phyloP scores from a whole-genome alignment of 768 basidiomycete species.

The Phylloporus arenicola region DNA sequence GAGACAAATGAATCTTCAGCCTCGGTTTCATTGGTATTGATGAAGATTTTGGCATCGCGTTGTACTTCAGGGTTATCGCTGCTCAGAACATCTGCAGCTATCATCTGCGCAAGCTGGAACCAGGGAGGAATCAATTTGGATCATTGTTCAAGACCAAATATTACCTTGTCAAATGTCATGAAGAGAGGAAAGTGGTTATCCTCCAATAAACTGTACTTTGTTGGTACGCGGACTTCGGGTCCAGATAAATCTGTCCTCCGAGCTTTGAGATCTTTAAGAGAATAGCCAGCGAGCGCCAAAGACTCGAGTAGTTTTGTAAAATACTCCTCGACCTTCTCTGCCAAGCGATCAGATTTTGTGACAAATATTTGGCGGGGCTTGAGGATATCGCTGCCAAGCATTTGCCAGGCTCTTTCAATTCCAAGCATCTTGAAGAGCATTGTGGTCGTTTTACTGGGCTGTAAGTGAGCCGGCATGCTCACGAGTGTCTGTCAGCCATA shows the following conservation, averaged over 20 bases:
- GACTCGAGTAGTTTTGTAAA: slow-evolving; percentile 49
- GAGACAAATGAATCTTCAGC: slow-evolving; percentile 32
- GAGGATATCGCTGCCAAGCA: slow-evolving; percentile 17
- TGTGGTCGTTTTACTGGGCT: too few relatives aligned
- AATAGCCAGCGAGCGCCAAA: slow-evolving; percentile 32
- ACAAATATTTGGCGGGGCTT: slow-evolving; percentile 68
- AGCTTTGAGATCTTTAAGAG: slow-evolving; percentile 36
- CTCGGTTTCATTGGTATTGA: slow-evolving; percentile 8
- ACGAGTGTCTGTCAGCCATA: slow-evolving; percentile 20
- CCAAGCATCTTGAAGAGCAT: background rate
- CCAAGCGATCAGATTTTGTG: slow-evolving; percentile 56
- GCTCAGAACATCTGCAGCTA: slow-evolving; percentile 21
- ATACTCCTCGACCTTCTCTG: slow-evolving; percentile 66
- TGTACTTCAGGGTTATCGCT: slow-evolving; percentile 3
- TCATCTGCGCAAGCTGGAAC: slow-evolving; percentile 22
- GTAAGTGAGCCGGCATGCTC: too few relatives aligned
- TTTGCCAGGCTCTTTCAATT: too few relatives aligned
- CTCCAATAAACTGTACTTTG: slow-evolving; percentile 47
- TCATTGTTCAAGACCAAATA: slow-evolving; percentile 1
- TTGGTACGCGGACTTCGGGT: slow-evolving; percentile 27
- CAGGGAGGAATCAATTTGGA: background rate
- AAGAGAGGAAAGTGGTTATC: slow-evolving; percentile 68
- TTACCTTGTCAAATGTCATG: slow-evolving; percentile 57
- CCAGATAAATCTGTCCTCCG: too few relatives aligned
- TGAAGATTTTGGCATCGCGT: slow-evolving; percentile 10